Conservation (phyloP, 805 yeast genomes). For the Yamadazyma sp. region DNA sequence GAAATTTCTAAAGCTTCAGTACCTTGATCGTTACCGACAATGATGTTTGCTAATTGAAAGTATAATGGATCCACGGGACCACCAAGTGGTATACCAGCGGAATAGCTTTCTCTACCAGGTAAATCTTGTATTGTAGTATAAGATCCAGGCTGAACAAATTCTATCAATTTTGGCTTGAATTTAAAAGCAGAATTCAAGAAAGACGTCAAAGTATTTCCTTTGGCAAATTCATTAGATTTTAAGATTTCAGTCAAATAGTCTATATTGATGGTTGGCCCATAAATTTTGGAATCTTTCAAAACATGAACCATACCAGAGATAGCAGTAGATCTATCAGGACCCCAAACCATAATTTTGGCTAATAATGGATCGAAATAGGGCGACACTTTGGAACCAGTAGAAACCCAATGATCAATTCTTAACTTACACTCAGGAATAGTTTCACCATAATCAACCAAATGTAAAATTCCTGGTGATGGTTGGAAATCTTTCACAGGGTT, state of each 20-base stretch:
- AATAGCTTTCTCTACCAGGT: constrained; percentile 88
- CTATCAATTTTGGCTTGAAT: constrained; percentile 68
- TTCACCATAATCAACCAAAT: constrained; percentile 76
- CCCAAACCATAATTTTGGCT: constrained; percentile 95
- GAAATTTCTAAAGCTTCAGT: constrained; percentile 67
- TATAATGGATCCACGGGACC: constrained; percentile 97
- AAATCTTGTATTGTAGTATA: constrained; percentile 95
- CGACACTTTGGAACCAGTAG: constrained; percentile 79
- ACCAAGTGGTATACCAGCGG: constrained; percentile 94
- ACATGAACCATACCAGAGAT: constrained; percentile 73
- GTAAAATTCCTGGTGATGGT: constrained; percentile 96
- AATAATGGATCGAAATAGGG: constrained; percentile 95
- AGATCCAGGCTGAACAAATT: constrained; percentile 64
- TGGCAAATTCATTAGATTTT: constrained; percentile 73
- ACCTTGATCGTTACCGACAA: constrained; percentile 77
- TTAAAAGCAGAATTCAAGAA: constrained; percentile 49
- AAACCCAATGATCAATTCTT: constrained; percentile 91
- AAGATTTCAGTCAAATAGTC: constrained; percentile 87
- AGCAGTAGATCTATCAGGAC: constrained; percentile 82
- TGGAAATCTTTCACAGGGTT: constrained; percentile 91
- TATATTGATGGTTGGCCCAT: constrained; percentile 84
- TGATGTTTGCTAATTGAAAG: constrained; percentile 81
- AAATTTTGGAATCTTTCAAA: constrained; percentile 75
- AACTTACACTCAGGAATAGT: constrained; percentile 5
- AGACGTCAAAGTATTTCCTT: constrained; percentile 76